Percentiles rank a stretch among this genome's conserved stretches.
These are phyloP conservation scores for Gnomoniopsis smithogilvyi DNA, from an alignment of 2,329 filamentous ascomycete genomes.

Conservation along the genomic window DNA sequence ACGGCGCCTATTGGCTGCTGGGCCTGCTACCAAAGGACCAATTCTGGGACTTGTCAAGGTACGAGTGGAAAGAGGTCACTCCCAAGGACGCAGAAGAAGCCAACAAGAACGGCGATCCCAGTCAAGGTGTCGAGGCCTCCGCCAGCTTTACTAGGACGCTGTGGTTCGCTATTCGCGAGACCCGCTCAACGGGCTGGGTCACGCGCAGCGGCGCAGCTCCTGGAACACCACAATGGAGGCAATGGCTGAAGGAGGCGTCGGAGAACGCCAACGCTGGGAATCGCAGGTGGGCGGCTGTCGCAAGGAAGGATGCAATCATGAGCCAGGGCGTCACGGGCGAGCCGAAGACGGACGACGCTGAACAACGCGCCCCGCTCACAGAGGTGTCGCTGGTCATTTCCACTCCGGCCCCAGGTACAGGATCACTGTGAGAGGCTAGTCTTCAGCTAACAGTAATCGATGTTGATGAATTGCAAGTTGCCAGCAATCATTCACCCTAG, in stretches of 20 bases:
- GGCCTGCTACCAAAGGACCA: conserved; percentile 44
- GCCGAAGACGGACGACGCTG: conserved; percentile 7
- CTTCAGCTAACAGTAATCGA: background rate
- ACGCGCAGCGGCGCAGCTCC: conserved; percentile 49
- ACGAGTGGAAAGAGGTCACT: conserved; percentile 22
- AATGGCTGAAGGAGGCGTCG: conserved; percentile 51
- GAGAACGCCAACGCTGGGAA: conserved; percentile 30
- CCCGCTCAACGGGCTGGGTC: conserved; percentile 50
- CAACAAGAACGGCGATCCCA: conserved; percentile 26
- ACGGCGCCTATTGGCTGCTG: conserved; percentile 57
- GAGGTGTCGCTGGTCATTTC: conserved; percentile 10
- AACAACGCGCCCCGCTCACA: conserved; percentile 15
- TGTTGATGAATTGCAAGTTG: background rate
- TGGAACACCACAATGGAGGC: conserved; percentile 47
- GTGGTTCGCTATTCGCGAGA: conserved; percentile 58
- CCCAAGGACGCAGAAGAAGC: conserved; percentile 25
- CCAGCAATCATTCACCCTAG: background rate
- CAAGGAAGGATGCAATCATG: conserved; percentile 47
- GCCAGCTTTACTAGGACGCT: conserved; percentile 53
- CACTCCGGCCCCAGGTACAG: too few relatives aligned
- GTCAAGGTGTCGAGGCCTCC: conserved; percentile 30
- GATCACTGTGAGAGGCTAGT: background rate
- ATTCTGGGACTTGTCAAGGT: conserved; percentile 54
- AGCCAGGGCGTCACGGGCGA: conserved; percentile 24
- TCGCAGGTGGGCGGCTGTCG: conserved; percentile 43